A percentile compares a stretch with the other conserved stretches of the same genome.
These are phyloP conservation scores for Salix caprea DNA, from an alignment of 345 rosid species.

Conservation along the genomic window DNA sequence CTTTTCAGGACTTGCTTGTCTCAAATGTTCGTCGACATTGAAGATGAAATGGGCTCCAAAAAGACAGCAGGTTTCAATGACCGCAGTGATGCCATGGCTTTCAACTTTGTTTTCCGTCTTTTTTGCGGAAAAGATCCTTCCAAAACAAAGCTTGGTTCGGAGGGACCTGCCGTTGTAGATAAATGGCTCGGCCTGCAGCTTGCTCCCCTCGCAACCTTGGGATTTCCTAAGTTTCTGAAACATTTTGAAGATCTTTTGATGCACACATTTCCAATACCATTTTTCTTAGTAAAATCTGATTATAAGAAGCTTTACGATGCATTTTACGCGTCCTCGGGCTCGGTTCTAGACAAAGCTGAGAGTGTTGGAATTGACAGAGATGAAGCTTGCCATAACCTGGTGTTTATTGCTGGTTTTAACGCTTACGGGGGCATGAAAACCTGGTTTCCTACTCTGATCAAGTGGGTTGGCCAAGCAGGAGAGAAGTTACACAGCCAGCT, in stretches of 20 bases:
- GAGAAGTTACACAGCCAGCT: slow-evolving; percentile 29
- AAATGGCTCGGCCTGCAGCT: slow-evolving; percentile 25
- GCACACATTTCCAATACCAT: slow-evolving; percentile 33
- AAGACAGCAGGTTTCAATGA: slow-evolving; percentile 8
- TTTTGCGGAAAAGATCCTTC: slow-evolving; percentile 23
- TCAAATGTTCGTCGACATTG: slow-evolving; percentile 27
- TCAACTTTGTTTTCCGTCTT: slow-evolving; percentile 18
- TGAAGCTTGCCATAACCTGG: slow-evolving; percentile 47
- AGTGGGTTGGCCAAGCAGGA: slow-evolving; percentile 39
- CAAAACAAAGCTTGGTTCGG: slow-evolving; percentile 19
- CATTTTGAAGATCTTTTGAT: slow-evolving; percentile 19
- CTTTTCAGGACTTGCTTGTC: slow-evolving; percentile 20
- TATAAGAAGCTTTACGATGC: slow-evolving; percentile 34
- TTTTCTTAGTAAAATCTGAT: slow-evolving; percentile 18
- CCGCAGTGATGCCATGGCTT: slow-evolving; percentile 9
- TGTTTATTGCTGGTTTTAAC: slow-evolving; percentile 34
- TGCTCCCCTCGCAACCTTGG: slow-evolving; percentile 22
- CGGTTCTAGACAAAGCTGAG: slow-evolving; percentile 30
- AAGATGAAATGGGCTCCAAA: slow-evolving; percentile 16
- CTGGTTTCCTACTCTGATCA: slow-evolving; percentile 32
- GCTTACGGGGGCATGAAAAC: slow-evolving; percentile 37
- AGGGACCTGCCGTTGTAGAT: slow-evolving; percentile 15
- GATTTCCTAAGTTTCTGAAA: slow-evolving; percentile 18
- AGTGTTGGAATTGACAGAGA: slow-evolving; percentile 24
- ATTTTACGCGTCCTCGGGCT: slow-evolving; percentile 8